These are phyloP conservation scores for Auxenochlorella pyrenoidosa DNA, from an alignment of 139 green algal genomes.

Conservation along the genomic window DNA sequence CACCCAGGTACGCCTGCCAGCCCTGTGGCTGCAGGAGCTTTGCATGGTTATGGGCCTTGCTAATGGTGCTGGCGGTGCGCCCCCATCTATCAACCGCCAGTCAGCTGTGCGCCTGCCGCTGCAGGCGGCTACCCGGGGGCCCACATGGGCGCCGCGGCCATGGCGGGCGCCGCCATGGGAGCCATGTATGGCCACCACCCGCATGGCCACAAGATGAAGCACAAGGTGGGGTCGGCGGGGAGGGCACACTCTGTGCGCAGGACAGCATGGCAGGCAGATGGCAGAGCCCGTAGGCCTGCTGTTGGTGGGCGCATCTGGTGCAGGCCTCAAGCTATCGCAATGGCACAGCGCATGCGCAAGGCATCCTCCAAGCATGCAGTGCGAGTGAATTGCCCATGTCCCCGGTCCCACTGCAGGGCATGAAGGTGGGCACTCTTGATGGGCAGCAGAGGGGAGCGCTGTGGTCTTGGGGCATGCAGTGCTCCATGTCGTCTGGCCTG, in stretches of 20 bases:
- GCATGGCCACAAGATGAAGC: constrained; percentile 8
- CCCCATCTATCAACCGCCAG: no score
- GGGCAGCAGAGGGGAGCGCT: background rate
- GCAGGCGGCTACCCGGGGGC: constrained; percentile 2
- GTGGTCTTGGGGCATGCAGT: background rate
- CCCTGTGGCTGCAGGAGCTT: background rate
- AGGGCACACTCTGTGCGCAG: no score
- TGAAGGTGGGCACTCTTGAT: background rate
- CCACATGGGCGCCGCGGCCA: background rate
- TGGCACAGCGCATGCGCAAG: no score
- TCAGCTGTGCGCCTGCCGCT: background rate
- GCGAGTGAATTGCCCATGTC: no score
- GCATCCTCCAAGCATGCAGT: no score
- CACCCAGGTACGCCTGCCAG: background rate
- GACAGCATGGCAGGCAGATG: no score
- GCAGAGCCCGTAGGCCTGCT: no score
- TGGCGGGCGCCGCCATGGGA: constrained; percentile 3
- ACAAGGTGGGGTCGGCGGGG: background rate
- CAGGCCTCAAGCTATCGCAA: no score
- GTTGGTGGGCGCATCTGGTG: no score
- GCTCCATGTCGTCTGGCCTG: background rate
- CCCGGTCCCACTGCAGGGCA: background rate
- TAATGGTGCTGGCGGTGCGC: background rate
- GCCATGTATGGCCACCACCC: background rate
- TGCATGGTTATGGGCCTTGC: background rate